Conservation (phyloP, 202 grass and related monocot genomes). For the Hordeum pubiflorum region DNA sequence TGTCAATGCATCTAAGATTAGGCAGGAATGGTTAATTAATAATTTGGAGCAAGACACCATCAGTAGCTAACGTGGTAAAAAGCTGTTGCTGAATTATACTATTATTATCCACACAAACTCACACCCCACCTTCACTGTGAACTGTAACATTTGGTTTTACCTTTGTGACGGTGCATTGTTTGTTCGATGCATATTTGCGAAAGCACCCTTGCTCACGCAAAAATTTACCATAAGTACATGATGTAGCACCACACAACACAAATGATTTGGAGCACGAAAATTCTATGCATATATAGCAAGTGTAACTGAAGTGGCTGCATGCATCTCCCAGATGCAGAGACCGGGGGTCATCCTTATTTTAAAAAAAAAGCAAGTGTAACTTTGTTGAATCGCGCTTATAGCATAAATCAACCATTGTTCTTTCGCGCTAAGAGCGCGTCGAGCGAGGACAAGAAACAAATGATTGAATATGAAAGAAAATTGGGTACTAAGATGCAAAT, state of each 20-base stretch:
- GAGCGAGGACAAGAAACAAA: too few relatives aligned
- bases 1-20: background rate
- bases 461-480: too few relatives aligned
- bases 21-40: background rate
- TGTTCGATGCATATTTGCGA: too few relatives aligned
- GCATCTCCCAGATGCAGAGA: too few relatives aligned
- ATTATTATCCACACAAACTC: background rate
- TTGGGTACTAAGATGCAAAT: too few relatives aligned
- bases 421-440: too few relatives aligned
- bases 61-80: constrained; percentile 23
- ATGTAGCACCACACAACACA: background rate
- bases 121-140: background rate
- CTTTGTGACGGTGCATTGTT: background rate
- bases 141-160: background rate
- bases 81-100: constrained; percentile 5
- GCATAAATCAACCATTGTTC: too few relatives aligned
- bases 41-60: background rate
- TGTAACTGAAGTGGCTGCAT: too few relatives aligned
- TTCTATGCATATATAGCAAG: too few relatives aligned
- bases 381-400: background rate
- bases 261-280: background rate
- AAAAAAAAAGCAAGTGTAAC: background rate
- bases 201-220: background rate
- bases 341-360: too few relatives aligned
- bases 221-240: background rate